phyloP scores from a whole-genome alignment of 139 green algal species.

The Spirogloea muscicola region DNA sequence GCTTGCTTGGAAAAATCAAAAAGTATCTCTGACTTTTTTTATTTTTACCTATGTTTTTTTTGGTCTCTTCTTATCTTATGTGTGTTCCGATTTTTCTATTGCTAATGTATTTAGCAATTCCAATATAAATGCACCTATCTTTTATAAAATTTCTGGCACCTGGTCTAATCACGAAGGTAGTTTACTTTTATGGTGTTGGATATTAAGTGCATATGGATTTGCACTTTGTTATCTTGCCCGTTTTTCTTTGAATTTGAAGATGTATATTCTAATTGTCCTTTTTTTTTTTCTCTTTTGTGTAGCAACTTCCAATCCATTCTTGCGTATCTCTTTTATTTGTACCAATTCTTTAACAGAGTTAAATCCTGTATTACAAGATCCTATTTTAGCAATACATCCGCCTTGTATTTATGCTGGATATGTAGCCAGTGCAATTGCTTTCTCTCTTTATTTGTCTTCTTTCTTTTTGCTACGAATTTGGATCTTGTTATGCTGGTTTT shows the following conservation, averaged over 20 bases:
- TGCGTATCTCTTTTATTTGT: background rate
- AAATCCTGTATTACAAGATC: constrained; percentile 27
- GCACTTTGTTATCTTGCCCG: no score
- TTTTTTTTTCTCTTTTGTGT: constrained; percentile 11
- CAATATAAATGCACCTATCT: background rate
- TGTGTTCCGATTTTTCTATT: constrained; percentile 17
- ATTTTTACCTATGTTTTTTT: constrained; percentile 8
- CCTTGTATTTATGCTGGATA: constrained; percentile 25
- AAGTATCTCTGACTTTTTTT: constrained; percentile 12
- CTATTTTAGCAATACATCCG: constrained; percentile 15
- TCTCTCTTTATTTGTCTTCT: constrained; percentile 6
- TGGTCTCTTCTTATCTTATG: constrained; percentile 1
- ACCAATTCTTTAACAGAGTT: constrained; percentile 3
- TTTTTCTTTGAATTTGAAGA: no score
- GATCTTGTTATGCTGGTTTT: constrained; percentile 18
- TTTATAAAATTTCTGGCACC: constrained; percentile 22
- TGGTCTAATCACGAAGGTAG: constrained; percentile 30
- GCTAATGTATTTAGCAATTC: constrained; percentile 16
- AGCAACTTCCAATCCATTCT: constrained; percentile 14
- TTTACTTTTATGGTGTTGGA: constrained; percentile 22
- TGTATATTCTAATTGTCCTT: constrained; percentile 2
- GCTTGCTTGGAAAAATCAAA: background rate
- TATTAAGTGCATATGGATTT: no score
- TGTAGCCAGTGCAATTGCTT: constrained; percentile 20
- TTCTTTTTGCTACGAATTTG: constrained; percentile 4